These are phyloP conservation scores for Rhinocladiella similis DNA, from an alignment of 2,329 filamentous ascomycete species.

Conservation along the genomic window DNA sequence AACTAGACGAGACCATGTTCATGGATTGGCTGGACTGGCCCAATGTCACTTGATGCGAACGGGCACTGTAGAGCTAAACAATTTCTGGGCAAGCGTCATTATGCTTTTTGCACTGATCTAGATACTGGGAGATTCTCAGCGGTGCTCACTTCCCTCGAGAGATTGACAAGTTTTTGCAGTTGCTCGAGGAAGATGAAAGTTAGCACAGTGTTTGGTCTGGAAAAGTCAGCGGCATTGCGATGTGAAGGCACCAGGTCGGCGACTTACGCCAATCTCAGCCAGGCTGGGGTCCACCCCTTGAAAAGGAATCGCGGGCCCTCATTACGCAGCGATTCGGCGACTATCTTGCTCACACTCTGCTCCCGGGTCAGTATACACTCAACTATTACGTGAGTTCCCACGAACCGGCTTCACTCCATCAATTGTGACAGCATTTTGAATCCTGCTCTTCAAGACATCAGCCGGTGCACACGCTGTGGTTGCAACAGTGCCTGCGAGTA, in stretches of 20 bases:
- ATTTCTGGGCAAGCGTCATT: neutral
- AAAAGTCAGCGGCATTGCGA: neutral
- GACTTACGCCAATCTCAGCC: constrained; percentile 22
- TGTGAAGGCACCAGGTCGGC: neutral
- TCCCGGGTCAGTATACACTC: neutral
- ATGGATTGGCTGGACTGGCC: constrained; percentile 55
- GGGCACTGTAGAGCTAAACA: neutral
- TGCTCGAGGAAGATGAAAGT: constrained; percentile 25
- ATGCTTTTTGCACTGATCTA: constrained; percentile 7
- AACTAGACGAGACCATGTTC: constrained; percentile 60
- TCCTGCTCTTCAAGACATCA: constrained; percentile 22
- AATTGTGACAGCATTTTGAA: constrained; percentile 20
- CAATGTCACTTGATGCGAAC: constrained; percentile 35
- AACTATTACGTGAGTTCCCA: neutral
- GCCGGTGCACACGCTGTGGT: constrained; percentile 23
- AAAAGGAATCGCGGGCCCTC: constrained; percentile 21
- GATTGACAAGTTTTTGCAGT: constrained; percentile 17
- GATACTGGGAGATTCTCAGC: neutral
- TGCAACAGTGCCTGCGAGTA: constrained; percentile 21
- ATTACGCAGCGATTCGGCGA: constrained; percentile 17
- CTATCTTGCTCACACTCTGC: constrained; percentile 18
- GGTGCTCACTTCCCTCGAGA: constrained; percentile 25
- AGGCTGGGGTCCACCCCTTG: constrained; percentile 22
- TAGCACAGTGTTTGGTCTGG: constrained; percentile 20
- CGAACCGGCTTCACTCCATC: constrained; percentile 20